phyloP scores from a whole-genome alignment of 768 basidiomycete genomes.

The Calvatia gigantea region DNA sequence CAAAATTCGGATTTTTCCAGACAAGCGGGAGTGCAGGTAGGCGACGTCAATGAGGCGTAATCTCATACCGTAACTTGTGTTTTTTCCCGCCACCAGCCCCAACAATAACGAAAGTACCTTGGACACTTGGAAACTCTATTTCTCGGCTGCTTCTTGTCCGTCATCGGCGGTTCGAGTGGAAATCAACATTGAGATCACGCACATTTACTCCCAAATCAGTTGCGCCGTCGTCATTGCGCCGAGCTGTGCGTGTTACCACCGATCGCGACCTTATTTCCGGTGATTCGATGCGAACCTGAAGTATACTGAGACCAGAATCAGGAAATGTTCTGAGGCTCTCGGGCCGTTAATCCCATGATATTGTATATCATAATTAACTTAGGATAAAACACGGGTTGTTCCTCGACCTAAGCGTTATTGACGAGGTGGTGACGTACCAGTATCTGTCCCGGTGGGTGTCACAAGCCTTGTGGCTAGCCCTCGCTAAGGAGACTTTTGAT shows the following conservation, averaged over 20 bases:
- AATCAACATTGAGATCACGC: no score
- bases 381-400: neutral
- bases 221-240: no score
- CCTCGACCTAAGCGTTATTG: neutral
- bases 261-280: neutral
- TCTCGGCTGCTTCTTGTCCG: neutral
- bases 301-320: conserved; percentile 2
- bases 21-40: neutral
- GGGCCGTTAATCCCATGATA: neutral
- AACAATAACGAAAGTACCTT: neutral
- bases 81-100: neutral
- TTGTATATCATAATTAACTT: neutral
- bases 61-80: neutral
- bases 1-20: neutral
- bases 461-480: neutral
- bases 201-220: no score
- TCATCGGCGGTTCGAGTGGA: no score
- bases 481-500: no score
- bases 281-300: neutral
- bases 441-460: neutral
- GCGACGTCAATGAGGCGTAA: neutral
- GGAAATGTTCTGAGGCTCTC: neutral
- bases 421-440: neutral
- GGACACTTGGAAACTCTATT: neutral
- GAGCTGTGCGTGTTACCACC: neutral